Evolutionary conservation across 1,284 basidiomycete genomes (phyloP).

Genomic region (Amylostereum chailletii): DNA sequence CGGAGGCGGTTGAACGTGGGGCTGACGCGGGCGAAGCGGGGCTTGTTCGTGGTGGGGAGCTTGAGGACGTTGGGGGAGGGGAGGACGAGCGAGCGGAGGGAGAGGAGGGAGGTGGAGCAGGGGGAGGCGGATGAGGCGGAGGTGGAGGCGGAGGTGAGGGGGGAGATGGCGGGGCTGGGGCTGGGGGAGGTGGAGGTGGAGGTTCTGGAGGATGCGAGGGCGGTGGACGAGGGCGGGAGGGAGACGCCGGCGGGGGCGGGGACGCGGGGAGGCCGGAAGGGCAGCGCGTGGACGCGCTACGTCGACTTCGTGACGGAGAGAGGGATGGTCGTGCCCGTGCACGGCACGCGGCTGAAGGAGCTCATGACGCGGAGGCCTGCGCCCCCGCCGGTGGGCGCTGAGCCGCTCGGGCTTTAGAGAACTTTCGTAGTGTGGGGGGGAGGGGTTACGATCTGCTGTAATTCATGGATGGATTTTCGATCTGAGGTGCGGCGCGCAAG

Average conservation of each 20-base stretch:
- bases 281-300: conserved; percentile 53
- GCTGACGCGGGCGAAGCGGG: conserved; percentile 77
- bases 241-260: conserved; percentile 20
- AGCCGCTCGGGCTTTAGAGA: too few relatives aligned
- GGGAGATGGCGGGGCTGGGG: conserved; percentile 84
- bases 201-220: conserved; percentile 76
- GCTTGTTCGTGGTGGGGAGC: conserved; percentile 76
- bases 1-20: conserved; percentile 82
- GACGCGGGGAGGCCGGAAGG: conserved; percentile 17
- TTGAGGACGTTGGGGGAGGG: conserved; percentile 57
- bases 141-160: conserved; percentile 54
- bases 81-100: conserved; percentile 21
- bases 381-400: too few relatives aligned
- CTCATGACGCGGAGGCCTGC: too few relatives aligned
- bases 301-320: conserved; percentile 41
- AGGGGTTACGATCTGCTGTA: too few relatives aligned
- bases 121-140: conserved; percentile 11
- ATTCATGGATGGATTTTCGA: too few relatives aligned
- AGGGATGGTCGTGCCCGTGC: conserved; percentile 42
- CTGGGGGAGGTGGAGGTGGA: conserved; percentile 81
- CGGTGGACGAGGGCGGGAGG: conserved; percentile 56
- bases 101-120: conserved; percentile 11
- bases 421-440: too few relatives aligned
- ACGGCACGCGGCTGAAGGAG: conserved; percentile 28
- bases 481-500: too few relatives aligned